phyloP scores from a whole-genome alignment of 2,329 filamentous ascomycete genomes.

The Monilinia fructicola region DNA sequence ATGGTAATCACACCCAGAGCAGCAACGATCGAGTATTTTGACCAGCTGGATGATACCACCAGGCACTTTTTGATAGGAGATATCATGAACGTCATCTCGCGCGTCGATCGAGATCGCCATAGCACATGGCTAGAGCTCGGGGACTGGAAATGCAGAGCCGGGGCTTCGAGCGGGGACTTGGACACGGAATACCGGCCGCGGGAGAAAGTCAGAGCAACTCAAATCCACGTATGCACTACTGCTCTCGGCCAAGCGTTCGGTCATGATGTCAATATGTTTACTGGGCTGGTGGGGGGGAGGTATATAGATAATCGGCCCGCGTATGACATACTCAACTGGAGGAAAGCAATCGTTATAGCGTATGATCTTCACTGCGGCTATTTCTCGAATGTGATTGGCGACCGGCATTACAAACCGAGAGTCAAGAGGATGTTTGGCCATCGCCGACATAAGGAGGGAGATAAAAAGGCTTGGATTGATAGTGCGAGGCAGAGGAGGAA shows the following conservation, averaged over 20 bases:
- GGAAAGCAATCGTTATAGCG: not conserved
- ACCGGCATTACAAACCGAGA: slow-evolving; percentile 1
- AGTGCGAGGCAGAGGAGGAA: not conserved
- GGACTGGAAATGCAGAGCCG: slow-evolving; percentile 13
- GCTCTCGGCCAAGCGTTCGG: slow-evolving; percentile 6
- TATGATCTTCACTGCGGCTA: slow-evolving; percentile 5
- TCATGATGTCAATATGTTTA: not conserved
- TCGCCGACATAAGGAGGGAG: not conserved
- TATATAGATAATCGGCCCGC: accelerated
- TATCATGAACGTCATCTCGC: slow-evolving; percentile 9
- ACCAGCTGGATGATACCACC: not conserved
- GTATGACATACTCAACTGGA: not conserved
- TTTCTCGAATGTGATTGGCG: slow-evolving; percentile 1
- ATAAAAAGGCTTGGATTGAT: not conserved
- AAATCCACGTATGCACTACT: slow-evolving; percentile 1
- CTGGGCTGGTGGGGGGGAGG: not conserved
- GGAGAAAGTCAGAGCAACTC: not conserved
- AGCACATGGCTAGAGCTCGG: slow-evolving; percentile 3
- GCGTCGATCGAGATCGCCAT: not conserved
- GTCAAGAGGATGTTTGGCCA: slow-evolving; percentile 6
- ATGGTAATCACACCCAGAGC: slow-evolving; percentile 7
- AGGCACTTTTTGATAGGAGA: not conserved
- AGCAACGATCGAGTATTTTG: slow-evolving; percentile 9
- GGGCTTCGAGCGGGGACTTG: not conserved
- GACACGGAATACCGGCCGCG: accelerated